Evolutionary conservation across 768 basidiomycete genomes (phyloP), one percentile per base, ranked within the genome.

Genomic region (Leccinellum rugosiceps): DNA sequence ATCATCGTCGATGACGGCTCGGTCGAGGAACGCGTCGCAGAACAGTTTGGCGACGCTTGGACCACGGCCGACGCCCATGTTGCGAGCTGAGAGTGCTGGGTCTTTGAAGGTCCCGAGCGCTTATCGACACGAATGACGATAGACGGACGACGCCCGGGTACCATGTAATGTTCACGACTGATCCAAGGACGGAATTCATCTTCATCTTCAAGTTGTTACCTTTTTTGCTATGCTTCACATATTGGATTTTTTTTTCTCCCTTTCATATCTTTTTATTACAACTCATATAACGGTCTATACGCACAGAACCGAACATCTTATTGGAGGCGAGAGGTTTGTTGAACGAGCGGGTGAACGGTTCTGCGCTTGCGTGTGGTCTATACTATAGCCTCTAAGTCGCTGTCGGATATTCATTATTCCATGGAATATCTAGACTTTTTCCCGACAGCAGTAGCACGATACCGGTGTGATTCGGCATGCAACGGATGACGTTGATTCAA

Each of bases 1-100:
- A 23, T 68, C 81, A 50, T 74, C 82, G 53, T 78, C 81, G 26
- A 58, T 68, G 50, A 58, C 53, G 3, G 75, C 82, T 50, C 81
- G 88, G 15, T 90, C 88, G 62, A 76, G 85, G 62, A 90, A 88
- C 60, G 77, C 78, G 8, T 89, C 87, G 4, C 81, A 84, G 69
- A 79, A 84, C 68, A 89, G 80, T 66, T 66, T 89, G 41, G 76
- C 82, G 35, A 76, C 74, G n/a, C 67, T 83, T 57, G 72, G 77
- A 31, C 77, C 86, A 44, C 77, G 85, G 52, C 76, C 74, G 52
- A 62, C 58, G 50, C 67, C 75, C 8, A 58, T 75, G 15, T 74
- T 72, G 63, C 75, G 80, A 58, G 67, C 72, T 17, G 68, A 54
- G 46, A 77, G 75, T 31, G 41, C 21, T 4, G 55, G 50, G 6